Evolutionary conservation across 306 rosid genomes (phyloP).

Genomic region (Crotalaria pallida): DNA sequence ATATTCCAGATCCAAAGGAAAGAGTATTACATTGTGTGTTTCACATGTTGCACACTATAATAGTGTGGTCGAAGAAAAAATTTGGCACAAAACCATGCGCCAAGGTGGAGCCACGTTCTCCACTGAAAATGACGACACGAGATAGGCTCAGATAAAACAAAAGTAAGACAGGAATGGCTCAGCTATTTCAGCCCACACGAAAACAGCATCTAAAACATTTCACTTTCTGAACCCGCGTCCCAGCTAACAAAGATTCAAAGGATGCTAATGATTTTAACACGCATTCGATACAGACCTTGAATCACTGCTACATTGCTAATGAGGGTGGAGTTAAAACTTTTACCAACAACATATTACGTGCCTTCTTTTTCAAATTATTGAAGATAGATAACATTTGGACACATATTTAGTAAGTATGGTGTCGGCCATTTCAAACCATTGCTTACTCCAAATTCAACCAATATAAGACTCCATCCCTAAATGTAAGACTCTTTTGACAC

Average conservation of each 20-base stretch:
- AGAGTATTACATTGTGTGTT: no score
- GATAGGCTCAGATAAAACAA: not conserved
- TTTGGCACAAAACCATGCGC: no score
- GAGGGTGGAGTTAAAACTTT: not conserved
- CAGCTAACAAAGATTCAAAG: not conserved
- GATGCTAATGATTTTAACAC: not conserved
- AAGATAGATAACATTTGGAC: not conserved
- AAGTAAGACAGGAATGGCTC: not conserved
- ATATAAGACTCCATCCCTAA: no score
- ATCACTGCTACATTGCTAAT: not conserved
- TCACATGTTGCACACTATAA: no score
- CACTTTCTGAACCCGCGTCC: not conserved
- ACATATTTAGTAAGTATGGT: not conserved
- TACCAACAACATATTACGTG: no score
- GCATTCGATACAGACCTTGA: not conserved
- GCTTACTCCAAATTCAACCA: not conserved
- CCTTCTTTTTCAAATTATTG: not conserved
- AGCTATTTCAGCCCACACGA: not conserved
- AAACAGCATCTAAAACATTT: not conserved
- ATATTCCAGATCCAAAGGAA: no score
- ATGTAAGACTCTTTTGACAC: no score
- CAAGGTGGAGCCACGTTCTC: not conserved
- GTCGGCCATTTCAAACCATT: constrained; percentile 1
- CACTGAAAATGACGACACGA: not conserved
- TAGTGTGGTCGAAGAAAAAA: no score